A percentile compares a stretch with the other conserved stretches of the same genome.
Evolutionary conservation across 2,329 filamentous ascomycete species (phyloP).

Genomic region (Diaporthe amygdali): DNA sequence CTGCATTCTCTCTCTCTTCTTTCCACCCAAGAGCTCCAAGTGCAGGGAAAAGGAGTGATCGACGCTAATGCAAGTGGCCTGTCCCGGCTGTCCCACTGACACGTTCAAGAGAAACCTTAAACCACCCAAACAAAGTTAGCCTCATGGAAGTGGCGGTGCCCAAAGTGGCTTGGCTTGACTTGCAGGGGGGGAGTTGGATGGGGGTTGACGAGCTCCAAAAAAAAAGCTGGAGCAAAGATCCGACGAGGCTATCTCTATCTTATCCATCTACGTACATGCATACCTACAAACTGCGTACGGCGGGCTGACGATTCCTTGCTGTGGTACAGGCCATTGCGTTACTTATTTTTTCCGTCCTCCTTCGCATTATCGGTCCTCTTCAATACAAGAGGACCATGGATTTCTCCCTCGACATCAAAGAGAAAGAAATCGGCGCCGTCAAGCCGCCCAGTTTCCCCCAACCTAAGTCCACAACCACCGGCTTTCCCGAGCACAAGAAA

Average conservation of each 20-base stretch:
- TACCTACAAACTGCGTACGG: not conserved
- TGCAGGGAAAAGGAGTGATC: constrained; percentile 8
- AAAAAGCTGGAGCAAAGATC: constrained; percentile 3
- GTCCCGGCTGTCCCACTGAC: constrained; percentile 11
- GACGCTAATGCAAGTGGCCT: constrained; percentile 26
- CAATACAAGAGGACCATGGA: constrained; percentile 34
- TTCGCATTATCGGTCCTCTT: not conserved
- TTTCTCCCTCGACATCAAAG: constrained; percentile 75
- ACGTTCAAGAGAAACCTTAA: constrained; percentile 20
- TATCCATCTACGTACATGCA: not conserved
- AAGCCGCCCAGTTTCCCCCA: constrained; percentile 69
- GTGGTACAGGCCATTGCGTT: not conserved
- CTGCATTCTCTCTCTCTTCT: too few species aligned
- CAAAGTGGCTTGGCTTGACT: not conserved
- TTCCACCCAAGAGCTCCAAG: not conserved
- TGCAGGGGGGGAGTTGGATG: not conserved
- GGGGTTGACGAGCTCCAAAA: constrained; percentile 7
- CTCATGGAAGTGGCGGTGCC: constrained; percentile 2
- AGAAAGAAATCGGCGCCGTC: constrained; percentile 66
- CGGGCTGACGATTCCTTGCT: not conserved
- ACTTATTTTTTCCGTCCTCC: not conserved
- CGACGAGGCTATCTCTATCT: constrained; percentile 14
- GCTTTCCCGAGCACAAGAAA: constrained; percentile 90
- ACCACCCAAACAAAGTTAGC: constrained; percentile 12
- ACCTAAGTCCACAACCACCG: constrained; percentile 62